Base-by-base conservation (phyloP, 805 yeast genomes). In the Middelhovenomyces tepae region DNA sequence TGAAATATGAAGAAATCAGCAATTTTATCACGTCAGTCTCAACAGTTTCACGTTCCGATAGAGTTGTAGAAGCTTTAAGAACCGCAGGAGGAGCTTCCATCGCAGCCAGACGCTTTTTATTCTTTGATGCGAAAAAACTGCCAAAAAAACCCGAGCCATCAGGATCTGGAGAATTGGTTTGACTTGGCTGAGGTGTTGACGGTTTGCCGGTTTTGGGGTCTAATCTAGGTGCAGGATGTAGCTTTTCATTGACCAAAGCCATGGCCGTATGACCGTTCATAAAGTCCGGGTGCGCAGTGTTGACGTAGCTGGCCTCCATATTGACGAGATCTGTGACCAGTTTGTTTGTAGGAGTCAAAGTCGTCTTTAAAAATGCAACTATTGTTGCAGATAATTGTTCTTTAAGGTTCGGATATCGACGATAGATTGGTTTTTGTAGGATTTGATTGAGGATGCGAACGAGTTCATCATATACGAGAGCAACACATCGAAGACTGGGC, bases 51-150 rank as follows among this genome's bases (percentile, higher is more conserved):
- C 96, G 78, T 57, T 91, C 98, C 11, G 94, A 77, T 82, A 91
- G 71, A 25, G 76, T 71, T 31, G 96, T 95, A 14, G 89, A 75
- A 6, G 97, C 97, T 57, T 87, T 80, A 51, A 89, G 73, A 4
- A 86, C 87, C 22, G 94, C 75, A 26, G 98, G 98, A 31, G 98
- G 98, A 2, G 97, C 89, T 60, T 89, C 98, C 89, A 89, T 82
- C 13, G 84, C 77, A 18, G 93, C 96, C 28, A 16, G 7, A 16
- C 31, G 22, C 29, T 62, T 64, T 64, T 87, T 91, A 58, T 85
- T 85, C 62, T 86, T 87, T 4, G 89, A 73, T 7, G 87, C 75
- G 61, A 91, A 91, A 56, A 91, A 89, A 1, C 95, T 94, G 35
- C 96, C 95, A 57, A 91, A 91, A 63, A 89, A 91, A 4, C 96